These are phyloP conservation scores for Trichoderma sp. DNA, from an alignment of 2,329 filamentous ascomycete species.

Conservation along the genomic window DNA sequence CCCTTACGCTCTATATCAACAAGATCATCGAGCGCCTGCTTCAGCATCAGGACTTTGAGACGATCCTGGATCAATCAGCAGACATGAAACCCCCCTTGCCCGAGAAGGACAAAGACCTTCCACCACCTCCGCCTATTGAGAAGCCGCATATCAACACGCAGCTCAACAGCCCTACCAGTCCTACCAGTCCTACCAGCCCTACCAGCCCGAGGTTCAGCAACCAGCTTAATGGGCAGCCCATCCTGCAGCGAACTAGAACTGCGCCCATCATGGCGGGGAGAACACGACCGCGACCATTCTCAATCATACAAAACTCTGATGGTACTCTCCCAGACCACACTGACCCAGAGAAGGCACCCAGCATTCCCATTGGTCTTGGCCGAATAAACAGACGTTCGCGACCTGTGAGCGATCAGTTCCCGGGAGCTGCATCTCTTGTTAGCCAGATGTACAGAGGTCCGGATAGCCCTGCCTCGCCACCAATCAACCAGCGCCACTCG, in stretches of 20 bases:
- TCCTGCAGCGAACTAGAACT: conserved; percentile 63
- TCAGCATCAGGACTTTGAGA: conserved; percentile 92
- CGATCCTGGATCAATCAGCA: conserved; percentile 81
- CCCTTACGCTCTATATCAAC: conserved; percentile 96
- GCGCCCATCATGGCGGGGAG: conserved; percentile 51
- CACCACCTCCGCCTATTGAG: conserved; percentile 58
- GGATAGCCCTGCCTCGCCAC: conserved; percentile 62
- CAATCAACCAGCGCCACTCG: conserved; percentile 60
- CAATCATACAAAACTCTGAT: conserved; percentile 50
- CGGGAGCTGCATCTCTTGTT: conserved; percentile 69
- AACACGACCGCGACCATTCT: conserved; percentile 57
- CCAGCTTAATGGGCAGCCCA: conserved; percentile 43
- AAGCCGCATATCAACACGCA: conserved; percentile 39
- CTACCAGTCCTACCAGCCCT: too few species aligned
- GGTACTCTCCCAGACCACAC: conserved; percentile 47
- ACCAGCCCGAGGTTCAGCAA: conserved; percentile 31
- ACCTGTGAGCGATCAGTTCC: conserved; percentile 66
- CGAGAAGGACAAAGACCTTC: conserved; percentile 81
- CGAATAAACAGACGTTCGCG: conserved; percentile 55
- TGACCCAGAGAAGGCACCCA: conserved; percentile 73
- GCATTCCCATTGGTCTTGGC: conserved; percentile 67
- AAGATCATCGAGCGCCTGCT: conserved; percentile 96
- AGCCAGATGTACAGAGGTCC: conserved; percentile 87
- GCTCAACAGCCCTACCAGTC: conserved; percentile 34
- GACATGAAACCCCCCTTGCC: conserved; percentile 43